Conservation (phyloP, 2,329 filamentous ascomycete species). For the Penicillium psychrosexuale region DNA sequence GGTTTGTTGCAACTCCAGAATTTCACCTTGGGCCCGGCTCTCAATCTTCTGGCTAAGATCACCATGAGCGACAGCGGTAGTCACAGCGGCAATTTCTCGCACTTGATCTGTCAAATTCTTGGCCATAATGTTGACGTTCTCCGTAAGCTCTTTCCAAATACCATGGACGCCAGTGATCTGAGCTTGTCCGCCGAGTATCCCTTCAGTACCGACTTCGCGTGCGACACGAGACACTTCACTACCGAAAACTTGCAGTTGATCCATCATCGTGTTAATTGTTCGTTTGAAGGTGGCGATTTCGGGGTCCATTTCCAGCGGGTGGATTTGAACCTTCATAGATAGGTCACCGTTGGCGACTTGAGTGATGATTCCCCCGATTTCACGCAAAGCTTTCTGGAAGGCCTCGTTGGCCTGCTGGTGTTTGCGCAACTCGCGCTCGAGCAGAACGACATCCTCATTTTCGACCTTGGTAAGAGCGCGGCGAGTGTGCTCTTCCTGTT, state of each 20-base stretch:
- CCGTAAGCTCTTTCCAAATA: constrained; percentile 95
- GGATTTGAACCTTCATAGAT: constrained; percentile 94
- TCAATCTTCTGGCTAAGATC: constrained; percentile 83
- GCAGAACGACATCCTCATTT: constrained; percentile 77
- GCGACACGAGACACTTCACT: constrained; percentile 94
- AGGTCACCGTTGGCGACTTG: constrained; percentile 92
- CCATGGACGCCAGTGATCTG: constrained; percentile 91
- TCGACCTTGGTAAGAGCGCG: constrained; percentile 78
- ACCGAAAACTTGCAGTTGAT: constrained; percentile 93
- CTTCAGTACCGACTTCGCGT: constrained; percentile 93
- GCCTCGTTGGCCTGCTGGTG: constrained; percentile 97
- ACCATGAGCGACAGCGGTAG: constrained; percentile 77
- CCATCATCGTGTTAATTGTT: constrained; percentile 99
- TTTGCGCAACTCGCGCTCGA: constrained; percentile 92
- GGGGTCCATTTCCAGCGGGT: constrained; percentile 93
- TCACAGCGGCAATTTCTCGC: constrained; percentile 80
- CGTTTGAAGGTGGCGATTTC: constrained; percentile 98
- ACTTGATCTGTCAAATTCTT: constrained; percentile 81
- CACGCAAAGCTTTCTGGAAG: constrained; percentile 93
- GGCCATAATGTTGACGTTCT: constrained; percentile 83
- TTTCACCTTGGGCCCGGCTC: constrained; percentile 75
- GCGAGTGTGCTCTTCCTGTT: constrained; percentile 82
- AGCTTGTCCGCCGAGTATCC: constrained; percentile 88
- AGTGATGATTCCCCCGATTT: constrained; percentile 96
- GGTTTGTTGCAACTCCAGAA: constrained; percentile 76